phyloP scores from a whole-genome alignment of 1,139 yeast species.

The Suhomyces atakaporum region DNA sequence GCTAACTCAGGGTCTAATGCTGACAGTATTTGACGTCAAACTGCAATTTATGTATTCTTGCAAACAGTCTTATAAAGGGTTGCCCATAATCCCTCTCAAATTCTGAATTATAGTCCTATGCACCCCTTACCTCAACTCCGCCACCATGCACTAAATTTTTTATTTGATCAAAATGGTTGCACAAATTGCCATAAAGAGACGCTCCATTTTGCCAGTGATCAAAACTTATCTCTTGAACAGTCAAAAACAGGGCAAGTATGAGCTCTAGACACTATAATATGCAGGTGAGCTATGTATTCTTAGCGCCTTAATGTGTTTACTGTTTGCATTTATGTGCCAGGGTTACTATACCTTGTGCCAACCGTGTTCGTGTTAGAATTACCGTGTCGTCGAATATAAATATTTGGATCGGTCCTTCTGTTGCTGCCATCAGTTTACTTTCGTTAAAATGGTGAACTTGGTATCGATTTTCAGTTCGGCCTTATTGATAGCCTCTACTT shows the following conservation, averaged over 20 bases:
- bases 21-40: no score
- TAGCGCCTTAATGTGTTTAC: constrained; percentile 10
- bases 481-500: constrained; percentile 7
- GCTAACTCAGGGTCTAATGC: no score
- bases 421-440: background rate
- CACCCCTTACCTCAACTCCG: constrained; percentile 11
- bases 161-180: constrained; percentile 6
- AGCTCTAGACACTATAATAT: constrained; percentile 3
- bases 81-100: no score
- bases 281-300: background rate
- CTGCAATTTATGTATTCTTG: no score
- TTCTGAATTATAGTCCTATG: no score
- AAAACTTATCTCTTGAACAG: constrained; percentile 7
- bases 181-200: constrained; percentile 7
- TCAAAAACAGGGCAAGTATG: constrained; percentile 5
- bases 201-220: constrained; percentile 9
- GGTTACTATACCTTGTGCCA: constrained; percentile 6
- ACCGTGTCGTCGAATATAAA: constrained; percentile 8
- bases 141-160: constrained; percentile 4
- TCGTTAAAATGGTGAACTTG: constrained; percentile 9
- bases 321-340: constrained; percentile 6
- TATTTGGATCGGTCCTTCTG: background rate
- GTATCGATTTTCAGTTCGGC: constrained; percentile 5
- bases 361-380: constrained; percentile 12
- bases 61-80: no score